Conservation (phyloP, 345 rosid species). For the Conringia planisiliqua region DNA sequence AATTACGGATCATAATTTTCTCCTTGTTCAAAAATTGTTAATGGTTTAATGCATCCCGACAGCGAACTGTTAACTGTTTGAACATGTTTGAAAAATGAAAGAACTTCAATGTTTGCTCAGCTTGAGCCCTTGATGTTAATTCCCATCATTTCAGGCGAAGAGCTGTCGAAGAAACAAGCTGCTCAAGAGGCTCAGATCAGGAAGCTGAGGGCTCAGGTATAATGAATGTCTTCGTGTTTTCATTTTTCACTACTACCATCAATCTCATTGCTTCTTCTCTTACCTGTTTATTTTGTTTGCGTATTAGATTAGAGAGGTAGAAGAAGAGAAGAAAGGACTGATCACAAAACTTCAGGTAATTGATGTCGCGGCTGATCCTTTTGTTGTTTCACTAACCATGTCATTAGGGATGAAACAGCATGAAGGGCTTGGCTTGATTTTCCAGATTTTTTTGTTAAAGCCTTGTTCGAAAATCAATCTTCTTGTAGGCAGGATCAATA, state of each 20-base stretch:
- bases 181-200: slow-evolving; percentile 91
- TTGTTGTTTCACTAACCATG: neutral
- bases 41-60: neutral
- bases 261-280: slow-evolving; percentile 17
- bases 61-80: neutral
- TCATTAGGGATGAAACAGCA: slow-evolving; percentile 1
- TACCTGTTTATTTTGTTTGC: slow-evolving; percentile 28
- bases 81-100: neutral
- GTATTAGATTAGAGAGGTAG: slow-evolving; percentile 83
- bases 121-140: slow-evolving; percentile 16
- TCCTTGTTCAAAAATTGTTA: neutral
- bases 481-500: slow-evolving; percentile 4
- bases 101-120: neutral
- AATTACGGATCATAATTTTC: neutral
- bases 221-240: neutral
- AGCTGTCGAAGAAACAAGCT: slow-evolving; percentile 98
- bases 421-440: slow-evolving; percentile 10
- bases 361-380: slow-evolving; percentile 18
- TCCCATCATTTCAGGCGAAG: slow-evolving; percentile 65
- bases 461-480: slow-evolving; percentile 6
- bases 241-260: slow-evolving; percentile 8
- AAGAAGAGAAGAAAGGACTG: slow-evolving; percentile 98
- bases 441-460: neutral
- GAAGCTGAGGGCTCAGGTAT: slow-evolving; percentile 98
- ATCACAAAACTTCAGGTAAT: slow-evolving; percentile 91